Evolutionary conservation across 2,329 filamentous ascomycete species (phyloP).

Genomic region (Emydomyces testavorans): DNA sequence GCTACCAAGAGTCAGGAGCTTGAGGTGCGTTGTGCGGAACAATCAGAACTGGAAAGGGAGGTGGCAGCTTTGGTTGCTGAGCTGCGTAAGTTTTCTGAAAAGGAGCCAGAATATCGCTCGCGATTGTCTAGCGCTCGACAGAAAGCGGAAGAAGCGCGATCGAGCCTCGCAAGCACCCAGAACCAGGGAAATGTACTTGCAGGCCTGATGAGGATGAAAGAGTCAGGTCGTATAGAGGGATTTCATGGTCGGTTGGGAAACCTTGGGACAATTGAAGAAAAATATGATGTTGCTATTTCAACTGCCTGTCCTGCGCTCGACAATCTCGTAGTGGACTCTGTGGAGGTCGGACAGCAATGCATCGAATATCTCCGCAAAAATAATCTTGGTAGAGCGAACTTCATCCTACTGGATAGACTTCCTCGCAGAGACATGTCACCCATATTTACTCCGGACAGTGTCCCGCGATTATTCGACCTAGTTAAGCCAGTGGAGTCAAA

Average conservation of each 20-base stretch:
- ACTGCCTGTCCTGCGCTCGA: slow-evolving; percentile 85
- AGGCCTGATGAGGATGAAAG: slow-evolving; percentile 85
- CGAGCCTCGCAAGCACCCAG: slow-evolving; percentile 78
- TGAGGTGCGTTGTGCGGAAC: slow-evolving; percentile 62
- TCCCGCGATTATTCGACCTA: slow-evolving; percentile 84
- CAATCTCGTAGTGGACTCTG: slow-evolving; percentile 93
- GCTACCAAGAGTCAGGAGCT: slow-evolving; percentile 61
- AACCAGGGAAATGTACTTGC: slow-evolving; percentile 86
- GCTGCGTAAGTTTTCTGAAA: slow-evolving; percentile 57
- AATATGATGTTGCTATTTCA: slow-evolving; percentile 96
- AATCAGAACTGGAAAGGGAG: slow-evolving; percentile 61
- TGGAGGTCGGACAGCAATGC: slow-evolving; percentile 92
- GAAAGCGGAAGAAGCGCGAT: slow-evolving; percentile 90
- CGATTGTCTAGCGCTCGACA: slow-evolving; percentile 83
- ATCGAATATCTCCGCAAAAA: slow-evolving; percentile 97
- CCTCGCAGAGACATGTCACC: slow-evolving; percentile 63
- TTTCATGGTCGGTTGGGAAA: slow-evolving; percentile 95
- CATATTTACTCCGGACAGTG: slow-evolving; percentile 82
- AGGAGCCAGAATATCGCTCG: slow-evolving; percentile 70
- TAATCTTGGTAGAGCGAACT: slow-evolving; percentile 90
- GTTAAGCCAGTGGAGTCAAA: slow-evolving; percentile 78
- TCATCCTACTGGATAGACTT: slow-evolving; percentile 87
- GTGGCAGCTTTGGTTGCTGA: slow-evolving; percentile 59
- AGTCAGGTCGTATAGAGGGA: slow-evolving; percentile 91
- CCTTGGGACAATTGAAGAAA: slow-evolving; percentile 80